phyloP scores from a whole-genome alignment of 2,329 filamentous ascomycete species.

The Akanthomyces lecanii region DNA sequence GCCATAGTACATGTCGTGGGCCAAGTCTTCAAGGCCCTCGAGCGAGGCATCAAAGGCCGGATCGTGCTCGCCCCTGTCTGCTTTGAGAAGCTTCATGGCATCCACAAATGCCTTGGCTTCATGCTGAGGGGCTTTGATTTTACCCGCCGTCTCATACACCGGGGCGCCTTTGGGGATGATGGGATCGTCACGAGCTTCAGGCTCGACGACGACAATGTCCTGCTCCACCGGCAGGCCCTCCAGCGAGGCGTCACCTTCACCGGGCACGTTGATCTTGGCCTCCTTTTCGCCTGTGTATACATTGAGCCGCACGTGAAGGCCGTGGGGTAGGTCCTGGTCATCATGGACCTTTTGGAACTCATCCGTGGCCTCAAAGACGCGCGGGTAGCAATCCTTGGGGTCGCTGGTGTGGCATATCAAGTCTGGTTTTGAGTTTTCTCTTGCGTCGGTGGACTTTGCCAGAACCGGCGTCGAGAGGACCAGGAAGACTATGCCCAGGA shows the following conservation, averaged over 20 bases:
- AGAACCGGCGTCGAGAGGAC: neutral
- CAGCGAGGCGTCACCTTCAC: constrained; percentile 43
- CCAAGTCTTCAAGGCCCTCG: constrained; percentile 56
- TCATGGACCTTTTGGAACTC: constrained; percentile 60
- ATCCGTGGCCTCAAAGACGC: constrained; percentile 58
- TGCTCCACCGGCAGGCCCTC: constrained; percentile 50
- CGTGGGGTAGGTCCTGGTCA: constrained; percentile 61
- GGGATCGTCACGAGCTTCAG: constrained; percentile 32
- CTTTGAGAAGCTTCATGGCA: constrained; percentile 48
- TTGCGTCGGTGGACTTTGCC: neutral
- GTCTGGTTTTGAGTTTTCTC: constrained; percentile 31
- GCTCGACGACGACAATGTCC: constrained; percentile 52
- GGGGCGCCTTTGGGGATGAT: constrained; percentile 48
- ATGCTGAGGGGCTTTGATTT: constrained; percentile 48
- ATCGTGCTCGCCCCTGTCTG: constrained; percentile 29
- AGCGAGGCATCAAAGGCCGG: constrained; percentile 47
- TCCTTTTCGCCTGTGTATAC: constrained; percentile 60
- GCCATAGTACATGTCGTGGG: constrained; percentile 68
- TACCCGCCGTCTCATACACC: constrained; percentile 52
- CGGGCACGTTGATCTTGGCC: constrained; percentile 61
- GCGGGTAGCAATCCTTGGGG: constrained; percentile 60
- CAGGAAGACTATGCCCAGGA: neutral
- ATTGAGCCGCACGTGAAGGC: constrained; percentile 63
- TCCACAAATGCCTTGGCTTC: constrained; percentile 33
- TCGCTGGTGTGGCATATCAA: constrained; percentile 62